Percentiles rank a stretch among this genome's conserved stretches.
Evolutionary conservation across 768 basidiomycete genomes (phyloP).

Genomic region (Boletus patriciae): DNA sequence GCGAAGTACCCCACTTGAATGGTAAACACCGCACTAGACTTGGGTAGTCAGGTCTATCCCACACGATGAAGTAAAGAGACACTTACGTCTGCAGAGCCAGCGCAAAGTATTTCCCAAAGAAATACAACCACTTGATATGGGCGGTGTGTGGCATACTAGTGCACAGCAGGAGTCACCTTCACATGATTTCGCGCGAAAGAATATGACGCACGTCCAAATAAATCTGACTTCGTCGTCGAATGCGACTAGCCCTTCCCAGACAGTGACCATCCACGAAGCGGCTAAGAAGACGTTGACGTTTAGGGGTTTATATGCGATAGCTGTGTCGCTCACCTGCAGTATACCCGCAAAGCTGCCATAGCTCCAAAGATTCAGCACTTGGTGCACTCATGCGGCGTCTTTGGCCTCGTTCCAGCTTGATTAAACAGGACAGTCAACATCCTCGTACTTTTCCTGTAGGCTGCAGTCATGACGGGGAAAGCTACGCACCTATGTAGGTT

Average conservation of each 20-base stretch:
- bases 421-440: not conserved
- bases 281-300: not conserved
- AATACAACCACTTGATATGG: slow-evolving; percentile 28
- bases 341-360: slow-evolving; percentile 7
- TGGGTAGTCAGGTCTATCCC: not conserved
- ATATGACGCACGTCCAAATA: slow-evolving; percentile 25
- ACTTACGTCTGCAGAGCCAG: slow-evolving; percentile 20
- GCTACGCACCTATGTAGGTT: not conserved
- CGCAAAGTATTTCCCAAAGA: slow-evolving; percentile 24
- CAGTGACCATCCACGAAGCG: slow-evolving; percentile 2
- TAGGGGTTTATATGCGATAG: not conserved
- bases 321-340: slow-evolving; percentile 2
- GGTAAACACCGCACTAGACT: slow-evolving; percentile 6
- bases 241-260: slow-evolving; percentile 24
- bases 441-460: too few species aligned
- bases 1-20: slow-evolving; percentile 7
- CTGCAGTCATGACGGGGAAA: not conserved
- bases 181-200: not conserved
- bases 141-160: slow-evolving; percentile 18
- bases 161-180: not conserved
- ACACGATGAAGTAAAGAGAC: not conserved
- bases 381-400: slow-evolving; percentile 2
- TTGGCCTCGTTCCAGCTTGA: not conserved
- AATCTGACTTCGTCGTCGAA: slow-evolving; percentile 20
- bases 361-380: too few species aligned